Percentiles rank a stretch among this genome's conserved stretches.
Evolutionary conservation across 805 yeast genomes (phyloP).

Genomic region (Metschnikowia koreensis): DNA sequence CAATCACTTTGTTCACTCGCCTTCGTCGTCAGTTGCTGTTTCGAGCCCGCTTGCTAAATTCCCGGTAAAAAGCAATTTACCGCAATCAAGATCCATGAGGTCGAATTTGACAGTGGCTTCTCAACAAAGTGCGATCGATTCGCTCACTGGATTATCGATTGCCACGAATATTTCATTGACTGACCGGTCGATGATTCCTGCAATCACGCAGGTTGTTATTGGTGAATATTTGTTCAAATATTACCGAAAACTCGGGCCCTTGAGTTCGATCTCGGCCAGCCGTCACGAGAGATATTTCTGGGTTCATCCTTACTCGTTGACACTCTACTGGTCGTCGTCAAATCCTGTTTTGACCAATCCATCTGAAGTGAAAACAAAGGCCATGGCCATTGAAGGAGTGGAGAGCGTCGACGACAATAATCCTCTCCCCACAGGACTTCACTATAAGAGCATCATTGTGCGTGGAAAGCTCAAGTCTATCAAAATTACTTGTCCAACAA

Average conservation of each 20-base stretch:
- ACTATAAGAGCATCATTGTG: slow-evolving; percentile 78
- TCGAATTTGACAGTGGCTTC: slow-evolving; percentile 33
- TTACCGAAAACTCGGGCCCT: slow-evolving; percentile 71
- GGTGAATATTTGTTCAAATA: slow-evolving; percentile 90
- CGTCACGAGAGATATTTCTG: slow-evolving; percentile 93
- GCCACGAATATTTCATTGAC: slow-evolving; percentile 65
- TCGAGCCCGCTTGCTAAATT: slow-evolving; percentile 6
- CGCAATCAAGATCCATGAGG: slow-evolving; percentile 22
- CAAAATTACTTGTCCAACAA: slow-evolving; percentile 82
- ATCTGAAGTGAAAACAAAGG: slow-evolving; percentile 63
- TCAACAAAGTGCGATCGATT: slow-evolving; percentile 26
- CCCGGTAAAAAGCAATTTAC: neutral
- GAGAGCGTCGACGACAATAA: slow-evolving; percentile 80
- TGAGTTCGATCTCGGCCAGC: slow-evolving; percentile 69
- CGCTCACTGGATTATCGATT: slow-evolving; percentile 42
- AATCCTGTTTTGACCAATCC: slow-evolving; percentile 77
- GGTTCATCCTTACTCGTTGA: slow-evolving; percentile 92
- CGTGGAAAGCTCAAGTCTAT: slow-evolving; percentile 64
- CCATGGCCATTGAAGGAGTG: slow-evolving; percentile 76
- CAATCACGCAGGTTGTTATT: slow-evolving; percentile 87
- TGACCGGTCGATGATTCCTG: slow-evolving; percentile 73
- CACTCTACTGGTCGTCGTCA: slow-evolving; percentile 82
- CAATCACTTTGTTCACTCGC: slow-evolving; percentile 26
- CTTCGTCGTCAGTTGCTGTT: slow-evolving; percentile 17
- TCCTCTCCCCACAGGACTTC: slow-evolving; percentile 85